Base-by-base conservation (phyloP, 192 early-diverging fungal genomes). In the Dispira simplex region DNA sequence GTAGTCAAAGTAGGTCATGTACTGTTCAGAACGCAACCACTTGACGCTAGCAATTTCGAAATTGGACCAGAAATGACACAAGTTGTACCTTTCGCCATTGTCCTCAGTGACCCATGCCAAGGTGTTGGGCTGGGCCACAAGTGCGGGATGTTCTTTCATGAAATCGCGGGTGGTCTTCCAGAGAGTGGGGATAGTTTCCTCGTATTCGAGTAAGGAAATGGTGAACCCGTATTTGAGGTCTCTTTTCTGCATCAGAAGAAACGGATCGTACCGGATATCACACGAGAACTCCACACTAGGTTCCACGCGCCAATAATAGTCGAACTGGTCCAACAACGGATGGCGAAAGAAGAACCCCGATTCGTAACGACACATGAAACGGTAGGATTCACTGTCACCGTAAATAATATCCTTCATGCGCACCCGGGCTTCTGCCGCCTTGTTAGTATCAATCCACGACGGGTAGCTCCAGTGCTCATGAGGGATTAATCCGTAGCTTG, bases 301-400 rank as follows among this genome's bases (percentile, higher is more conserved):
- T 66, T 93, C 90, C 5, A 92, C 79, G 25, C 90, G 76, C 90
- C 90, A 92, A 75, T 89, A 92, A 66, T 79, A 92, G 23, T 90
- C 84, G 66, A 78, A 88, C 64, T 83, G 62, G 21, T 76, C 67
- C 56, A 85, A 72, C 6, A 92, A 70, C 39, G 81, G 81, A 63
- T 92, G 88, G 18, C 80, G 72, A 66, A 77, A 89, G 63, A 92
- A 87, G 65, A 84, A 92, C 18, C 90, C 90, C 16, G 86, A 88
- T 56, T 86, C 73, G 56, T 71, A 86, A 54, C 80, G 70, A 46
- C 81, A 87, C 84, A 87, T 85, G 67, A 86, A 83, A 44, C 83
- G 75, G 66, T 87, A 87, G 20, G 82, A 76, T 64, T 80, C 70
- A 44, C 60, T 75, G 11, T 67, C 78, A 11, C 85, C 83, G 63